Percentiles rank a stretch among this genome's conserved stretches.
Conservation (phyloP, 2,329 filamentous ascomycete species). For the Magnaporthiopsis rhizophila region DNA sequence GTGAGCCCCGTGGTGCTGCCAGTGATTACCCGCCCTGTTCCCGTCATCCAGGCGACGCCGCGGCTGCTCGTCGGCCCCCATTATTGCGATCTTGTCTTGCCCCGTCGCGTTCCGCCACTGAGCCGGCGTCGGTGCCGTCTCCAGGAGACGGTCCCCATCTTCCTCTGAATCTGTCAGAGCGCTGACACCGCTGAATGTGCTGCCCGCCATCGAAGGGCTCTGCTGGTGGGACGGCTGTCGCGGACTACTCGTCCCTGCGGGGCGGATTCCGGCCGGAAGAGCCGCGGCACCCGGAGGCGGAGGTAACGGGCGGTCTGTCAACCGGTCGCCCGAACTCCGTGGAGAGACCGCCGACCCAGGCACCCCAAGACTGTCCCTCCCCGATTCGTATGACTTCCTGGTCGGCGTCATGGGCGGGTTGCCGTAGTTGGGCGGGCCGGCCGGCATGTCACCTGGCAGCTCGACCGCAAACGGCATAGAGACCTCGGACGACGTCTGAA, state of each 20-base stretch:
- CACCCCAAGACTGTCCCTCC: conserved; percentile 38
- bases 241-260: not conserved
- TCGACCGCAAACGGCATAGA: conserved; percentile 45
- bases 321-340: conserved; percentile 40
- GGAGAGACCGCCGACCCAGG: conserved; percentile 34
- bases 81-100: conserved; percentile 61
- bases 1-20: conserved; percentile 21
- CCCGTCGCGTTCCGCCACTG: conserved; percentile 52
- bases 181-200: conserved; percentile 12
- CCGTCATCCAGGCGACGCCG: conserved; percentile 25
- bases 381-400: conserved; percentile 50
- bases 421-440: conserved; percentile 24
- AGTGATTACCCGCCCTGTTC: conserved; percentile 18
- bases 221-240: conserved; percentile 13
- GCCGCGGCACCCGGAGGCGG: conserved; percentile 21
- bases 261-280: conserved; percentile 10
- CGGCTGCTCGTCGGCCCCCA: conserved; percentile 50
- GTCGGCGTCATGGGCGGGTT: conserved; percentile 24
- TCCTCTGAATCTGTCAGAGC: conserved; percentile 21
- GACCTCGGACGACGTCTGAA: conserved; percentile 34
- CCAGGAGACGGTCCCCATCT: conserved; percentile 44
- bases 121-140: conserved; percentile 48
- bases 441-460: conserved; percentile 48
- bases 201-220: conserved; percentile 1
- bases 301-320: conserved; percentile 23